Evolutionary conservation across 164 flowering plant species (phyloP).

Genomic region (Cinnamomum chago): DNA sequence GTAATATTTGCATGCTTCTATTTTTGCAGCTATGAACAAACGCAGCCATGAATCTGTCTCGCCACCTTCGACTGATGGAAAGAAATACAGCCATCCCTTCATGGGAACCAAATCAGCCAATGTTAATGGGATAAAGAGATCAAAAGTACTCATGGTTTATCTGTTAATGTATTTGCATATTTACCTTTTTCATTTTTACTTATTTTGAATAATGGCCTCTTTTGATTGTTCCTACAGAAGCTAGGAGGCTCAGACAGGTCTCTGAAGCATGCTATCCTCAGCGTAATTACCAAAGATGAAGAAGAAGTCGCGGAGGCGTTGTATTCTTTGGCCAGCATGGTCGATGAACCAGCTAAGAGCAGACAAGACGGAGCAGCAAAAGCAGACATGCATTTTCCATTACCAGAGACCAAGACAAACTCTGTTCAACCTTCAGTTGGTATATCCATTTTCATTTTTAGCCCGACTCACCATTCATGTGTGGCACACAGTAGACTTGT

Average conservation of each 20-base stretch:
- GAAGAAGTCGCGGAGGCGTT: slow-evolving; percentile 81
- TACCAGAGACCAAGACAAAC: slow-evolving; percentile 14
- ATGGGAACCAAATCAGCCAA: slow-evolving; percentile 20
- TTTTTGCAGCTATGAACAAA: slow-evolving; percentile 59
- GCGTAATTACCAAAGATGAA: slow-evolving; percentile 65
- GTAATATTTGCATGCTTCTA: slow-evolving; percentile 5
- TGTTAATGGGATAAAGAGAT: slow-evolving; percentile 34
- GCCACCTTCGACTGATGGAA: slow-evolving; percentile 36
- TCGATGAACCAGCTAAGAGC: slow-evolving; percentile 21
- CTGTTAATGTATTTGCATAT: neutral
- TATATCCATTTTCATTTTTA: slow-evolving; percentile 6
- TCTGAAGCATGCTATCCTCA: slow-evolving; percentile 13
- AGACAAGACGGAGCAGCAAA: slow-evolving; percentile 16
- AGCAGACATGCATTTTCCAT: slow-evolving; percentile 13
- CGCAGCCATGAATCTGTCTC: slow-evolving; percentile 46
- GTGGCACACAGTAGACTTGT: too few relatives aligned
- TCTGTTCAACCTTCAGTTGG: slow-evolving; percentile 24
- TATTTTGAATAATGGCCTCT: neutral
- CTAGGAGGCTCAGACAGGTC: slow-evolving; percentile 21
- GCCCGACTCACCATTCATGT: neutral
- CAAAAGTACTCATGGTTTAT: slow-evolving; percentile 37
- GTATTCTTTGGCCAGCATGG: slow-evolving; percentile 59
- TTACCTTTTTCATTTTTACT: neutral
- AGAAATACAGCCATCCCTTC: slow-evolving; percentile 23
- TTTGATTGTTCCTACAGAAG: slow-evolving; percentile 29